Percentiles rank a stretch among this genome's conserved stretches.
Conservation (phyloP, 148 eudicot genomes). For the Simmondsia chinensis region DNA sequence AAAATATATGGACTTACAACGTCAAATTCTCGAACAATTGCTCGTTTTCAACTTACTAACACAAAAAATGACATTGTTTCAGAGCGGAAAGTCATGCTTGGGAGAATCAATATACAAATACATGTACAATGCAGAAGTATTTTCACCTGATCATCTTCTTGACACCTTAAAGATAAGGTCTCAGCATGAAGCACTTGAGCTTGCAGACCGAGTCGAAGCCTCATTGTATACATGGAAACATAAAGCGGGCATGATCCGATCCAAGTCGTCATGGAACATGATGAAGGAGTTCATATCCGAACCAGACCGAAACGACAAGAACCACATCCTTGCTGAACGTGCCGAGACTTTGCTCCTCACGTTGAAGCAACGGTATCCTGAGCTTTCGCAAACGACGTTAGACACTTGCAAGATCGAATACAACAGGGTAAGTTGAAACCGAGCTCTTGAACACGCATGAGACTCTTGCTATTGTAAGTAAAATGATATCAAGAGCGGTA, state of each 20-base stretch:
- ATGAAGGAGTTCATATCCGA: conserved; percentile 58
- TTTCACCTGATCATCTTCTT: conserved; percentile 66
- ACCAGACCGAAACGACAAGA: conserved; percentile 64
- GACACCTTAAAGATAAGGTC: conserved; percentile 58
- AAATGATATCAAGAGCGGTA: too few species aligned
- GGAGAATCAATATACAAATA: conserved; percentile 78
- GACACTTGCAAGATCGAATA: conserved; percentile 90
- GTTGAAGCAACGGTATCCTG: conserved; percentile 85
- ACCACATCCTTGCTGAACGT: conserved; percentile 60
- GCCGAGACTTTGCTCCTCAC: conserved; percentile 59
- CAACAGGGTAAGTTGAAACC: conserved; percentile 70
- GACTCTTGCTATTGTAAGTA: too few species aligned
- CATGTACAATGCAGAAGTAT: conserved; percentile 53
- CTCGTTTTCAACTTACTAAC: too few species aligned
- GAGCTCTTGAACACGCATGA: too few species aligned
- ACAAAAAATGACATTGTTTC: conserved; percentile 1
- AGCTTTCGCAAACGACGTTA: conserved; percentile 82
- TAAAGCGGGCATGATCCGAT: conserved; percentile 53
- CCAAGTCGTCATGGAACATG: conserved; percentile 72
- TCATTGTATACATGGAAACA: conserved; percentile 82
- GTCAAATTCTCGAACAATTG: too few species aligned
- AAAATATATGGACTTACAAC: too few species aligned
- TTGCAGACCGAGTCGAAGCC: conserved; percentile 87
- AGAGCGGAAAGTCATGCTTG: conserved; percentile 81
- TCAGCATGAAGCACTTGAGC: conserved; percentile 87